These are phyloP conservation scores for Acacia confusa DNA, from an alignment of 306 rosid species.

Conservation along the genomic window DNA sequence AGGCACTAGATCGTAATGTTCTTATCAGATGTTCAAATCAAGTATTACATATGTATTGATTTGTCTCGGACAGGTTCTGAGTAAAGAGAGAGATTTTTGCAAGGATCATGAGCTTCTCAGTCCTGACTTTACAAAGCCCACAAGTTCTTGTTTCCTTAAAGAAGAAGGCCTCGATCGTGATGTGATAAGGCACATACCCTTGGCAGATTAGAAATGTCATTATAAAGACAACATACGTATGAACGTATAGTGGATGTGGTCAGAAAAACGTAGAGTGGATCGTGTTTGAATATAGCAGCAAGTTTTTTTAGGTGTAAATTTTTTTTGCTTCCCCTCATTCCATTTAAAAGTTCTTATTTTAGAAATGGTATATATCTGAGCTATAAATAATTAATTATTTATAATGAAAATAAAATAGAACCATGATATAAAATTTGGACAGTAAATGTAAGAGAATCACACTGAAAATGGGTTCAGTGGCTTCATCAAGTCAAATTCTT, in stretches of 20 bases:
- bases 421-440: not conserved
- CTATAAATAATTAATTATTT: no score
- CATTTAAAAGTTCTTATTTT: not conserved
- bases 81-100: constrained; percentile 62
- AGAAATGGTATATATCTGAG: not conserved
- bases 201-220: not conserved
- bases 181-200: not conserved
- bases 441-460: not conserved
- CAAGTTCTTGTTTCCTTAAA: not conserved
- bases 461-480: not conserved
- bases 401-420: not conserved
- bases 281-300: not conserved
- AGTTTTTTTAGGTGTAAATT: not conserved
- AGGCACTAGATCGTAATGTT: constrained; percentile 51
- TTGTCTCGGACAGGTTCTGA: constrained; percentile 83
- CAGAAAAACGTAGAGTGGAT: not conserved
- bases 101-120: constrained; percentile 49
- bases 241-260: no score
- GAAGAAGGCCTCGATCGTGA: not conserved
- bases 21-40: constrained; percentile 50
- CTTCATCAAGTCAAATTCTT: not conserved
- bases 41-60: constrained; percentile 50
- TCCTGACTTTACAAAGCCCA: constrained; percentile 31
- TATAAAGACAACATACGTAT: not conserved
- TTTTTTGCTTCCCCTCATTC: not conserved